Base-by-base conservation (phyloP, 495 filamentous ascomycete species). In the Stereocaulon alpinum region DNA sequence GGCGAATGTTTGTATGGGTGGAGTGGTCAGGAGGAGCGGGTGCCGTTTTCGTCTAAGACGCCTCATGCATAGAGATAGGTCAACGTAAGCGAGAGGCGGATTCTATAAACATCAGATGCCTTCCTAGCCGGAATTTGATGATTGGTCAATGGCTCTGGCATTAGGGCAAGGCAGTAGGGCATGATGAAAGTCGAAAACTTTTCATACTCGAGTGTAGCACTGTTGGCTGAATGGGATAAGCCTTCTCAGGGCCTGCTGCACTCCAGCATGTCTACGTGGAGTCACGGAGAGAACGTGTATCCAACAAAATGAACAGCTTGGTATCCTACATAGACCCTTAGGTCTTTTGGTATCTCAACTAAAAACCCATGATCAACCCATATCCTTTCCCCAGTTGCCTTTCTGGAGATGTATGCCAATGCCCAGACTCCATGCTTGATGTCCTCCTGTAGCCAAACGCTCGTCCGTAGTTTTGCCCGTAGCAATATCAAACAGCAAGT, bases 401-500 rank as follows among this genome's bases (percentile, higher is more conserved):
- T 87, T 85, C 10, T n/a, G 37, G 24, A 50, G 18, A 54, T 60
- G 48, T 60, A 60, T 60, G 40, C 58, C 29, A 34, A 52, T 50
- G 18, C 10, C 40, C 49, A 49, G 44, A 50, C 56, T 58, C 56
- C 56, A 30, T 58, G 44, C 44, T 49, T 50, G 40, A 40, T 14
- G 27, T 20, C 56, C 45, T 58, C 48, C 34, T n/a, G 29, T 30
- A 32, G 44, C 45, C 34, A 50, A 58, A 58, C 40, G 56, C 45
- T 50, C 24, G 34, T 45, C 49, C 40, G 48, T 43, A 17, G 40
- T 60, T 60, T 52, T 60, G 24, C 57, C 58, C 53, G 58, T 29
- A 53, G 49, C 49, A 52, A 52, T 41, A 53, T 60, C 58, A 60
- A 51, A 53, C 40, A 30, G 58, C 20, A 20, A 48, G 40, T 49